These are phyloP conservation scores for Aquilaria agallochum DNA, from an alignment of 441 rosid species.

Conservation along the genomic window DNA sequence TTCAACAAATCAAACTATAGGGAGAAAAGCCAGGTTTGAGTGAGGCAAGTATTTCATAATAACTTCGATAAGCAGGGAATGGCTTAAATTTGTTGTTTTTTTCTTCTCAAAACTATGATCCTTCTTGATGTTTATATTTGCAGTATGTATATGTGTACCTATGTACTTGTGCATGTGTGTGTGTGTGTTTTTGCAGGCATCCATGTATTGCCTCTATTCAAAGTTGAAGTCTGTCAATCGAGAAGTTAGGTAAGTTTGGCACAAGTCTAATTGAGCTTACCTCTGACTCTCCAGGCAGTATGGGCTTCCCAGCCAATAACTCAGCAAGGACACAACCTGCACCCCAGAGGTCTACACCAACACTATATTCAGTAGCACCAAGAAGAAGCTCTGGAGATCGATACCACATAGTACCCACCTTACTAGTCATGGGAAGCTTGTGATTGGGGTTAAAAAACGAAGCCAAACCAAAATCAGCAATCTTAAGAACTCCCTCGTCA, in stretches of 20 bases:
- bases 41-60: neutral
- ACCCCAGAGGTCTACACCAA: conserved; percentile 57
- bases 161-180: too few species aligned
- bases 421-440: conserved; percentile 47
- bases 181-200: too few species aligned
- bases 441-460: conserved; percentile 44
- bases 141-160: too few species aligned
- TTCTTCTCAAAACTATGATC: too few species aligned
- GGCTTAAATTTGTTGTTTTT: too few species aligned
- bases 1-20: too few species aligned
- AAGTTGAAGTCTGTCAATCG: too few species aligned
- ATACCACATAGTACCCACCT: conserved; percentile 61
- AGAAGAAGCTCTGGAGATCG: conserved; percentile 66
- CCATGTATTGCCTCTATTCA: too few species aligned
- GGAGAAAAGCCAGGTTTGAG: too few species aligned
- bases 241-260: neutral
- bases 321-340: conserved; percentile 54
- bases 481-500: conserved; percentile 42
- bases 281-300: conserved; percentile 55
- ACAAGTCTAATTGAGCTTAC: conserved; percentile 13
- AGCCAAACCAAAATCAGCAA: conserved; percentile 62
- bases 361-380: conserved; percentile 56
- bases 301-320: conserved; percentile 48
- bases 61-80: too few species aligned
- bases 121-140: too few species aligned